phyloP scores from a whole-genome alignment of 805 yeast species.

The Barnettozyma pratensis region DNA sequence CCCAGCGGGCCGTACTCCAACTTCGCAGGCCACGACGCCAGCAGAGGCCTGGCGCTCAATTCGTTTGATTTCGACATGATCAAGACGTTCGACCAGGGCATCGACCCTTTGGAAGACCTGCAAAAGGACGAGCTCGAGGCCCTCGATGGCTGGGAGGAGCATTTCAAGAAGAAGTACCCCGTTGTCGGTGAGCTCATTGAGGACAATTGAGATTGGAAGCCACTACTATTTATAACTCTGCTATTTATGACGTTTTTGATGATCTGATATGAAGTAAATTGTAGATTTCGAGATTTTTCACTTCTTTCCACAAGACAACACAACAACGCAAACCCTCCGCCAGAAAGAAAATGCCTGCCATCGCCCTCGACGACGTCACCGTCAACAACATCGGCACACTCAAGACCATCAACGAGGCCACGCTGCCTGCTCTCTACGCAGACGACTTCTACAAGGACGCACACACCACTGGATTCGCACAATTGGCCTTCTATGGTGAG shows the following conservation, averaged over 20 bases:
- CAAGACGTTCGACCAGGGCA: slow-evolving; percentile 67
- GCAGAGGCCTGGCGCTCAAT: slow-evolving; percentile 84
- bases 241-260: no score
- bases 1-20: slow-evolving; percentile 94
- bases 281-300: not conserved
- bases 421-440: slow-evolving; percentile 47
- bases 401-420: slow-evolving; percentile 47
- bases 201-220: slow-evolving; percentile 15
- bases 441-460: slow-evolving; percentile 48
- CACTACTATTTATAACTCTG: no score
- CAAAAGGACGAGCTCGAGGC: slow-evolving; percentile 55
- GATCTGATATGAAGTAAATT: not conserved
- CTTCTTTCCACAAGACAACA: not conserved
- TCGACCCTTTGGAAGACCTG: slow-evolving; percentile 67
- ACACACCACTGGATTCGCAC: slow-evolving; percentile 44
- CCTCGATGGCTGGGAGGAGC: slow-evolving; percentile 79
- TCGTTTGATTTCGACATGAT: slow-evolving; percentile 70
- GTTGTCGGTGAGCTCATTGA: slow-evolving; percentile 67
- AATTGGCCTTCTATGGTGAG: slow-evolving; percentile 49
- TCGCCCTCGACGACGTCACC: slow-evolving; percentile 55
- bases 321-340: not conserved
- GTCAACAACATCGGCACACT: slow-evolving; percentile 55
- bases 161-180: slow-evolving; percentile 77
- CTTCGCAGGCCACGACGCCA: slow-evolving; percentile 95
- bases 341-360: slow-evolving; percentile 16